Evolutionary conservation across 2,329 filamentous ascomycete species (phyloP).

Genomic region (Paecilomyces sp.): DNA sequence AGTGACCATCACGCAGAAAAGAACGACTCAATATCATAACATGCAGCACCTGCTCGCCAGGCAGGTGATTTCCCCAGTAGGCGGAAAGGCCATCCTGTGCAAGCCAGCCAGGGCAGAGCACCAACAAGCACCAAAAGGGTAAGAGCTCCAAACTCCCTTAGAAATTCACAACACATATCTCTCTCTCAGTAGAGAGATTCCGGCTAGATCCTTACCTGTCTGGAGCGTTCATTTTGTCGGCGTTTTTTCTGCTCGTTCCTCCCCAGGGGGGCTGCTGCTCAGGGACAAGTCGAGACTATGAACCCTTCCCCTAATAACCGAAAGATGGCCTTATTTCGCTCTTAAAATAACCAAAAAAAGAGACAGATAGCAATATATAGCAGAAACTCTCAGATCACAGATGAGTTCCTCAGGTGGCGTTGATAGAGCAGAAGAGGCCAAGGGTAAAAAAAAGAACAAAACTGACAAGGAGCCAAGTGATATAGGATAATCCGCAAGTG

Average conservation of each 20-base stretch:
- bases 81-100: background rate
- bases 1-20: background rate
- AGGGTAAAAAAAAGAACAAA: background rate
- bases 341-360: background rate
- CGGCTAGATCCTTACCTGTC: slow-evolving; percentile 5
- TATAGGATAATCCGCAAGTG: background rate
- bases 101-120: background rate
- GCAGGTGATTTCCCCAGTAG: background rate
- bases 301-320: background rate
- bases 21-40: background rate
- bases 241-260: background rate
- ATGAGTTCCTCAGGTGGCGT: background rate
- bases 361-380: background rate
- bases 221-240: slow-evolving; percentile 8
- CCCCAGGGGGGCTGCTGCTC: background rate
- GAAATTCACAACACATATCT: background rate
- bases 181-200: background rate
- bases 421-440: background rate
- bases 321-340: background rate
- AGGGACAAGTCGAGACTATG: background rate
- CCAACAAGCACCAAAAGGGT: background rate
- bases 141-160: background rate
- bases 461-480: background rate
- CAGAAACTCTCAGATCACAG: background rate
- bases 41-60: background rate